These are phyloP conservation scores for Aspergillus campestris DNA, from an alignment of 495 filamentous ascomycete species.

Conservation along the genomic window DNA sequence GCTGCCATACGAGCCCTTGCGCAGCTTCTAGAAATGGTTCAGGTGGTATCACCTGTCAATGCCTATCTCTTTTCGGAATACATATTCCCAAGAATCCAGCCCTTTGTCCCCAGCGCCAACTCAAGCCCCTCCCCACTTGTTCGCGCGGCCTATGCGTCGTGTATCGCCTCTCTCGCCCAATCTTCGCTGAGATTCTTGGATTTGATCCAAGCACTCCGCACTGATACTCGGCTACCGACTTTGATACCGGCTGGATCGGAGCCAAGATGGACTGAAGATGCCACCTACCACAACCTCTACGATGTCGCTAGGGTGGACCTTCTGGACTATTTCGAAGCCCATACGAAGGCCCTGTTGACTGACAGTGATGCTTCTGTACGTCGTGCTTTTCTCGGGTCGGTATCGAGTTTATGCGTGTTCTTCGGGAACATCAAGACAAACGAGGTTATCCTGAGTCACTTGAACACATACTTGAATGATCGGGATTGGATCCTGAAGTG, in stretches of 20 bases:
- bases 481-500: slow-evolving; percentile 94
- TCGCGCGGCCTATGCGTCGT: slow-evolving; percentile 85
- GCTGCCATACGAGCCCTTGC: slow-evolving; percentile 78
- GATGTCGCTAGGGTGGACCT: slow-evolving; percentile 75
- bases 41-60: slow-evolving; percentile 85
- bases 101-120: slow-evolving; percentile 51
- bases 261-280: slow-evolving; percentile 57
- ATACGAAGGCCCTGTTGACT: slow-evolving; percentile 83
- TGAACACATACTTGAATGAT: slow-evolving; percentile 98
- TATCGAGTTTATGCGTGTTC: slow-evolving; percentile 87
- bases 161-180: slow-evolving; percentile 84
- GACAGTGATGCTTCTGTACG: slow-evolving; percentile 84
- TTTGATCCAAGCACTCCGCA: slow-evolving; percentile 78
- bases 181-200: slow-evolving; percentile 79
- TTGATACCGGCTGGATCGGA: slow-evolving; percentile 61
- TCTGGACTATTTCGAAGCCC: slow-evolving; percentile 68
- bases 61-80: slow-evolving; percentile 94
- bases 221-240: slow-evolving; percentile 72
- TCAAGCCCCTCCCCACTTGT: slow-evolving; percentile 58
- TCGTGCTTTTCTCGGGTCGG: slow-evolving; percentile 86
- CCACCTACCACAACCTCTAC: slow-evolving; percentile 69
- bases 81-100: slow-evolving; percentile 74
- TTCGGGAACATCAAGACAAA: slow-evolving; percentile 85
- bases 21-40: slow-evolving; percentile 79
- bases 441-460: slow-evolving; percentile 87